Conservation (phyloP, 2,329 filamentous ascomycete species). For the Lomentospora prolificans region DNA sequence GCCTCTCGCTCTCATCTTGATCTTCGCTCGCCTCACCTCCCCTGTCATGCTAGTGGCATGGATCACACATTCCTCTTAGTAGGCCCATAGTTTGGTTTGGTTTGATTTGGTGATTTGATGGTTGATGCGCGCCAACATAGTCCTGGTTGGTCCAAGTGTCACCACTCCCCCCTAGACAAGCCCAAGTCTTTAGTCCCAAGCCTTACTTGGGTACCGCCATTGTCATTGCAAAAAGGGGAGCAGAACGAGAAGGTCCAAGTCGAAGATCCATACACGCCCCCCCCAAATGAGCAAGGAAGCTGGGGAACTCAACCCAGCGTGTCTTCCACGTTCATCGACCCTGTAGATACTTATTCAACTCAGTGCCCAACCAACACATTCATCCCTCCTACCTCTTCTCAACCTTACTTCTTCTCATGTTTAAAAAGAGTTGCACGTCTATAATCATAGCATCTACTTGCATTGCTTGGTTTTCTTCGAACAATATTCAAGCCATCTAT, state of each 20-base stretch:
- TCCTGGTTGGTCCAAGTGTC: conserved; percentile 8
- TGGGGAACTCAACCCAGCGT: background rate
- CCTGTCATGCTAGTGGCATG: conserved; percentile 1
- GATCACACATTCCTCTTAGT: background rate
- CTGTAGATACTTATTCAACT: background rate
- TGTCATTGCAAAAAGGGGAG: background rate
- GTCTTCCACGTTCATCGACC: background rate
- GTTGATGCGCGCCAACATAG: conserved; percentile 4
- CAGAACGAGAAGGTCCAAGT: background rate
- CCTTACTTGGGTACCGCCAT: background rate
- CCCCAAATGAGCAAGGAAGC: background rate
- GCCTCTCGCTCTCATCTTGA: background rate
- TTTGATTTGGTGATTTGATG: conserved; percentile 7
- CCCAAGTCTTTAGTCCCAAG: background rate
- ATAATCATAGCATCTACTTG: background rate
- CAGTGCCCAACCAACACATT: background rate
- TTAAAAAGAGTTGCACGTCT: background rate
- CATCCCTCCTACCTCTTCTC: background rate
- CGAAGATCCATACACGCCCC: background rate
- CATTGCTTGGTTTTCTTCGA: background rate
- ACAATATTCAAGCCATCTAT: no score
- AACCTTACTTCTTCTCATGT: background rate
- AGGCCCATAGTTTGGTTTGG: conserved; percentile 9
- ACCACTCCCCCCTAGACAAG: background rate
- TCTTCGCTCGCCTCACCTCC: background rate